These are phyloP conservation scores for Vitis labrusca DNA, from an alignment of 164 flowering plant genomes.

Conservation along the genomic window DNA sequence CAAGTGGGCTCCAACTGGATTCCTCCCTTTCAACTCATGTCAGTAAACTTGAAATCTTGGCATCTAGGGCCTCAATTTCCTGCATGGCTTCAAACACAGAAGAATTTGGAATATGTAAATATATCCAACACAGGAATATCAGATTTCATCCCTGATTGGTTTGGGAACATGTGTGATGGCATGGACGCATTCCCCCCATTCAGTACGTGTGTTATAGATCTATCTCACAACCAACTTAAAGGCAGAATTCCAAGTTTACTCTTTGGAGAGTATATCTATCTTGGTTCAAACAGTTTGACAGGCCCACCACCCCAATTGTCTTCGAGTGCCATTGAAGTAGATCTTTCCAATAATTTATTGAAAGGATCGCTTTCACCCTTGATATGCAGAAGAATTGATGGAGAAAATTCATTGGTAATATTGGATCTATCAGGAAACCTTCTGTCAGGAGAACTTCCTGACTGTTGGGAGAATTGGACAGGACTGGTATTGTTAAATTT, in stretches of 20 bases:
- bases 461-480: constrained; percentile 18
- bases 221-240: constrained; percentile 13
- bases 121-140: constrained; percentile 12
- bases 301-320: too few species aligned
- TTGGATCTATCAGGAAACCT: constrained; percentile 2
- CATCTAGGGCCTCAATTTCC: constrained; percentile 9
- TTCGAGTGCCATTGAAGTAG: not conserved
- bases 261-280: too few species aligned
- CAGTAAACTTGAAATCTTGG: not conserved
- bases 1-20: constrained; percentile 7
- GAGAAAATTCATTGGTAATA: not conserved
- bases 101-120: not conserved
- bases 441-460: constrained; percentile 22
- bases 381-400: constrained; percentile 1
- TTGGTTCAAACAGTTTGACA: too few species aligned
- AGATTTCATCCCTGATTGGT: constrained; percentile 11
- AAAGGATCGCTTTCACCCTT: constrained; percentile 8
- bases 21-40: constrained; percentile 10
- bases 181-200: too few species aligned
- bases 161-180: constrained; percentile 5
- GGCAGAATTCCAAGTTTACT: not conserved
- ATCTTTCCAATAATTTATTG: constrained; percentile 14
- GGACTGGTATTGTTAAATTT: not conserved
- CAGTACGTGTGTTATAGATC: not conserved
- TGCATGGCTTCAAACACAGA: constrained; percentile 11